Conservation (phyloP, 345 rosid genomes). For the Mercurialis annua region DNA sequence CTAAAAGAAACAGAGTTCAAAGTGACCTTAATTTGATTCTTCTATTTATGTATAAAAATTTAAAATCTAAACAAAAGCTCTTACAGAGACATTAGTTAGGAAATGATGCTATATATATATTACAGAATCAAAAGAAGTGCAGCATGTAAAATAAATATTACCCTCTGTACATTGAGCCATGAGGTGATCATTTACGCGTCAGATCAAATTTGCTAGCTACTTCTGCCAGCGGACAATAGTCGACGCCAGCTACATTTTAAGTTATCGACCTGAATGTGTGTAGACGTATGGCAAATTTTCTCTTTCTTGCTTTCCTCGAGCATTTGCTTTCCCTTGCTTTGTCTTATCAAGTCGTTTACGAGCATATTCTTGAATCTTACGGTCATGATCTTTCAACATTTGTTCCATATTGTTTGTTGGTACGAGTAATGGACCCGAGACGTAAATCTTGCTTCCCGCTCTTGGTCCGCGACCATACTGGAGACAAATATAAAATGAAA, state of each 20-base stretch:
- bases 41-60: constrained; percentile 4
- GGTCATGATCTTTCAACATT: constrained; percentile 87
- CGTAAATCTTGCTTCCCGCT: constrained; percentile 64
- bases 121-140: background rate
- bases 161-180: constrained; percentile 16
- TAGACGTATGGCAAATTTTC: constrained; percentile 11
- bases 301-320: constrained; percentile 20
- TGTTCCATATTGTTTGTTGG: constrained; percentile 75
- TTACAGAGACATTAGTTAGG: constrained; percentile 10
- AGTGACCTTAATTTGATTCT: constrained; percentile 15
- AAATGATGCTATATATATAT: background rate
- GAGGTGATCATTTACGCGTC: constrained; percentile 13
- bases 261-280: constrained; percentile 12
- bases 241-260: constrained; percentile 6
- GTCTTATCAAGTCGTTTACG: constrained; percentile 45
- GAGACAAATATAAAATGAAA: constrained; percentile 17
- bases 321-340: constrained; percentile 22
- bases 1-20: too few species aligned
- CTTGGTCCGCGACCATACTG: constrained; percentile 47
- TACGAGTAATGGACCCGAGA: constrained; percentile 80
- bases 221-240: constrained; percentile 10
- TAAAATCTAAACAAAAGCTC: constrained; percentile 6
- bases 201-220: background rate
- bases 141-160: background rate
- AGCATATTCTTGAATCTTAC: constrained; percentile 66